Evolutionary conservation across 1,284 basidiomycete species (phyloP), one percentile per base, ranked within the genome.

Genomic region (Neolentinus lepideus): DNA sequence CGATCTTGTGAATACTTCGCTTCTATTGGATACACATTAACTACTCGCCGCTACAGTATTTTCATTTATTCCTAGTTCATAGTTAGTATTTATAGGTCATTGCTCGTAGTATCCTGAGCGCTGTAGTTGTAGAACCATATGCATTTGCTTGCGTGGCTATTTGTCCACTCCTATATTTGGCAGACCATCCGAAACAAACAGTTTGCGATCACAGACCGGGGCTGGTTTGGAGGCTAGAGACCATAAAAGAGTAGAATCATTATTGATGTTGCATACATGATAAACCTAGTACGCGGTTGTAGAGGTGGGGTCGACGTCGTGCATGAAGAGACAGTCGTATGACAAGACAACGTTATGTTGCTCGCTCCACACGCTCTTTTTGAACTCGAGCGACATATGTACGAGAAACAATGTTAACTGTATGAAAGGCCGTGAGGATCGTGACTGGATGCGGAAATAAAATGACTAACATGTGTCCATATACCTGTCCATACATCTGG

Each of bases 381-480:
- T 71, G 70, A 38, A 89, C 65, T 57, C 88, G 80, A 31, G 74
- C 65, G 24, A 78, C 71, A 67, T 91, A 91, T 11, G 84, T 77
- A 62, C 74, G 75, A 70, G 84, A 86, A 38, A 90, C 84, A 54
- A 90, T 80, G 66, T 85, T 87, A 72, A 90, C 89, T 91, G 62
- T 21, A 9, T 14, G 27, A 22, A 35, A 25, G 9, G 21, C 31
- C 24, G 31, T 26, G 10, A 24, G 31, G 29, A 4, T 24, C 12
- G 46, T 6, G 8, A 33, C 27, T n/a, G 36, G 46, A 36, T 8
- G 29, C 12, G 1, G 25, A 29, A n/a, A 27, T 27, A 51, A 60
- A 33, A n/a, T 11, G 12, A 80, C 89, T 75, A 64, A 92, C 90
- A 92, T 52, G 88, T 87, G 70, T 92, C 89, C 73, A 93, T 77